Percentiles rank a stretch among this genome's conserved stretches.
Conservation (phyloP, 768 basidiomycete species). For the Rhizopogon vinicolor region DNA sequence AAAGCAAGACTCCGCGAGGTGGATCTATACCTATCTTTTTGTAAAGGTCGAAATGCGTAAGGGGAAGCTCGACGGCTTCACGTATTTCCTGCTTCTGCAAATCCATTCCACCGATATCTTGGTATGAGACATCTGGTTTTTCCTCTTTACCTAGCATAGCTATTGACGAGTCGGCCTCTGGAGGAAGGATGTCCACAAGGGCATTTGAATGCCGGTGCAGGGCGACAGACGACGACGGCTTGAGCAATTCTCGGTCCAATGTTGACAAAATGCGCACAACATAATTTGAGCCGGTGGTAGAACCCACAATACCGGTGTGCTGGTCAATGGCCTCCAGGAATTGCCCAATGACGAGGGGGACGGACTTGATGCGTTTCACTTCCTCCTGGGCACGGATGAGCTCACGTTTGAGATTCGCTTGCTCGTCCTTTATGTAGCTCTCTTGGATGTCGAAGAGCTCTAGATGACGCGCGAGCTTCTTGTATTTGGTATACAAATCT, state of each 20-base stretch:
- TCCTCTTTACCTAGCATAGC: constrained; percentile 93
- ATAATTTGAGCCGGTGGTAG: constrained; percentile 97
- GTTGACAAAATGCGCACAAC: constrained; percentile 97
- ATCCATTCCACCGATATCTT: constrained; percentile 97
- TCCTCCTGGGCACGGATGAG: constrained; percentile 98
- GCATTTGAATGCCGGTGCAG: constrained; percentile 98
- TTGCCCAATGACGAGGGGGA: constrained; percentile 98
- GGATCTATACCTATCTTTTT: constrained; percentile 99
- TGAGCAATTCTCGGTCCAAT: constrained; percentile 93
- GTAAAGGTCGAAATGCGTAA: constrained; percentile 97
- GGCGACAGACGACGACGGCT: constrained; percentile 97
- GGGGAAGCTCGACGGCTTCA: constrained; percentile 95
- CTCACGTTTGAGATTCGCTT: constrained; percentile 95
- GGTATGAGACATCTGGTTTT: constrained; percentile 90
- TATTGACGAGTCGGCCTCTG: constrained; percentile 97
- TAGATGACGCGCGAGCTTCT: constrained; percentile 90
- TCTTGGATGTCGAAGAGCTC: constrained; percentile 94
- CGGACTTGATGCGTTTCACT: constrained; percentile 98
- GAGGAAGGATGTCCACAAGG: constrained; percentile 95
- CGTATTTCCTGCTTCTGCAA: constrained; percentile 97
- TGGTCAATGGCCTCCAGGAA: constrained; percentile 99
- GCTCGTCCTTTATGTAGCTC: constrained; percentile 98
- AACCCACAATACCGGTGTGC: constrained; percentile 93
- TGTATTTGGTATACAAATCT: constrained; percentile 96
- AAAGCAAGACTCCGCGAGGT: constrained; percentile 92